Base-by-base conservation (phyloP, 306 rosid genomes). In the Vigna unguiculata region DNA sequence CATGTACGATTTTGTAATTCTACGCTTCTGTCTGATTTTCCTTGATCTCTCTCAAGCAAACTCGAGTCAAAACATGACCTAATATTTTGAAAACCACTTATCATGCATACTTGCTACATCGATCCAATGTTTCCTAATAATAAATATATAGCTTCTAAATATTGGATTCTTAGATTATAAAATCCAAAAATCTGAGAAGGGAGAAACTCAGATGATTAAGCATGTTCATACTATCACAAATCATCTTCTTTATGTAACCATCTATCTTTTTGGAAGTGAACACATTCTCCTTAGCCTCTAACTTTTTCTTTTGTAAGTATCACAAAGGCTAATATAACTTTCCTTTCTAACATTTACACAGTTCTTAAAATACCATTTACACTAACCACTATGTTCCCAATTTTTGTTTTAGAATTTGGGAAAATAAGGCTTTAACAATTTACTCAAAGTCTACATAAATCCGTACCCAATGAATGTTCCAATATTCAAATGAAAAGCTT, bases 161-260 rank as follows among this genome's bases (percentile, higher is more conserved):
- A 38, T 38, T 38, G 11, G 43, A 38, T 38, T 11, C 43, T 8
- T 38, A 9, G 43, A 38, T 38, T 38, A 14, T 10, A 54, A 53
- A 54, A 54, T 25, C 61, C 61, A 20, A 15, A 54, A 54, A 52
- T 54, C 8, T 54, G 30, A 54, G 32, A 54, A 53, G 24, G 22
- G 14, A 20, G 59, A 20, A 53, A 19, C 24, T 9, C 38, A 46
- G 43, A n/a, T 21, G 64, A 53, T 36, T 20, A 14, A 36, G 76
- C 20, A 53, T 71, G 3, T 25, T 68, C 58, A 46, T 45, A 45
- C 8, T 62, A 25, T 34, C 34, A 14, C 55, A 22, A 38, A 65
- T 64, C 65, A 51, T 19, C 66, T 25, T 77, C 17, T 25, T 67
- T 43, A 1, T 77, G 40, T 28, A 54, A 67, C 69, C 30, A 53